Evolutionary conservation across 495 filamentous ascomycete genomes (phyloP).

Genomic region (Viridothelium virens): DNA sequence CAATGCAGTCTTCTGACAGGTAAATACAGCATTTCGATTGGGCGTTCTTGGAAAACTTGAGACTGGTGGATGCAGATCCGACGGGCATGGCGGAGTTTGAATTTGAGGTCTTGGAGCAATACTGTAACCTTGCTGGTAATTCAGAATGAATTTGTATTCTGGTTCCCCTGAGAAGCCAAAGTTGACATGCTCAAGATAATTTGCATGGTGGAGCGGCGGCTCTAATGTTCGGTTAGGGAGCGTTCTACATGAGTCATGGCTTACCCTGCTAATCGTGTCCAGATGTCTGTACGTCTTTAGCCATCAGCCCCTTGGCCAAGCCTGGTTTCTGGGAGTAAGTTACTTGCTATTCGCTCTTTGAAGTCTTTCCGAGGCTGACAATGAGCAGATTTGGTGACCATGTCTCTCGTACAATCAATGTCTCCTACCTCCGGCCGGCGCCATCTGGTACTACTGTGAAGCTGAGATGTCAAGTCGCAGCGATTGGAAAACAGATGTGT

Average conservation of each 20-base stretch:
- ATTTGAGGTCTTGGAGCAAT: constrained; percentile 5
- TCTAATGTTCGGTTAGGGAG: constrained; percentile 1
- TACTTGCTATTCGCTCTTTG: neutral
- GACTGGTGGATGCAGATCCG: neutral
- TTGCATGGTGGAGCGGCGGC: constrained; percentile 9
- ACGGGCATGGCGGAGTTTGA: constrained; percentile 10
- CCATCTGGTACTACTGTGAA: neutral
- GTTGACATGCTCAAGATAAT: neutral
- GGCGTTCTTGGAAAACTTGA: neutral
- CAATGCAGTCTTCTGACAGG: neutral
- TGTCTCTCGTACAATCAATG: constrained; percentile 6
- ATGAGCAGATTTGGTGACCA: neutral
- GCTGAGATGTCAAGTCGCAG: neutral
- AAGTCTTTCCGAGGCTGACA: neutral
- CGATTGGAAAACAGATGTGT: constrained; percentile 8
- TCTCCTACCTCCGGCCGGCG: constrained; percentile 6
- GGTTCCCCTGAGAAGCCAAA: neutral
- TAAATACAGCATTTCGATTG: neutral
- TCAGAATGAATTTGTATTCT: neutral
- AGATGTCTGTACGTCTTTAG: constrained; percentile 10
- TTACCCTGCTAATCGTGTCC: neutral
- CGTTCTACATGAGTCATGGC: neutral
- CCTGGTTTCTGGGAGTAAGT: constrained; percentile 8
- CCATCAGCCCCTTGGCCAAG: neutral
- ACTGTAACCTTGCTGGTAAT: neutral